Percentiles rank a stretch among this genome's conserved stretches.
These are phyloP conservation scores for Lanzia echinophila DNA, from an alignment of 2,329 filamentous ascomycete genomes.

Conservation along the genomic window DNA sequence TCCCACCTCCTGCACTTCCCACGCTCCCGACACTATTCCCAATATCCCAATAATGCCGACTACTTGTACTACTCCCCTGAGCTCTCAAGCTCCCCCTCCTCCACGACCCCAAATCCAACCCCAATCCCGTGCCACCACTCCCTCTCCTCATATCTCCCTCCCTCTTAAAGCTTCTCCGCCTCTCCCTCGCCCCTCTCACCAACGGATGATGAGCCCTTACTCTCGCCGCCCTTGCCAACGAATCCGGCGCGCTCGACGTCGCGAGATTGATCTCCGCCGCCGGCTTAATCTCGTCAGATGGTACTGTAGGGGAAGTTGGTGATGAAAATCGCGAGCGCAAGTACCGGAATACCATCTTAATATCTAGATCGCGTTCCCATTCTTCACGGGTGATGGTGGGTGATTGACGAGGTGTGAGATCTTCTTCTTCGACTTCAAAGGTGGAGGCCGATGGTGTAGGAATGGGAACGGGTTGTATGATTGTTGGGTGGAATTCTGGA, in stretches of 20 bases:
- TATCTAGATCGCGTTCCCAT: constrained; percentile 89
- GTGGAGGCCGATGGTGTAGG: constrained; percentile 7
- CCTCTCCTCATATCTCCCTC: constrained; percentile 41
- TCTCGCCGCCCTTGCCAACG: constrained; percentile 69
- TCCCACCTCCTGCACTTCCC: constrained; percentile 67
- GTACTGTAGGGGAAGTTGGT: constrained; percentile 30
- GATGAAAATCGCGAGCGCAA: constrained; percentile 68
- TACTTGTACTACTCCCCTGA: constrained; percentile 68
- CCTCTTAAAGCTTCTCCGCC: constrained; percentile 43
- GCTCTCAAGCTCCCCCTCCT: constrained; percentile 51
- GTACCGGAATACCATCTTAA: constrained; percentile 87
- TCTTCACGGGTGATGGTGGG: constrained; percentile 34
- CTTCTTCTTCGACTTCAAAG: constrained; percentile 10
- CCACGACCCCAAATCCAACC: constrained; percentile 26
- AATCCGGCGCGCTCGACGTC: constrained; percentile 51
- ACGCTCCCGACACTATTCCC: constrained; percentile 39
- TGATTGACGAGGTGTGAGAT: constrained; percentile 19
- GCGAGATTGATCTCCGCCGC: constrained; percentile 36
- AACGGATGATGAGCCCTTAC: constrained; percentile 87
- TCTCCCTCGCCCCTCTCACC: constrained; percentile 37
- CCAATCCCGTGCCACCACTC: constrained; percentile 26
- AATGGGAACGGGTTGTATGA: constrained; percentile 20
- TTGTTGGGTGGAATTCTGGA: constrained; percentile 18
- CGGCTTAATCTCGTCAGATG: constrained; percentile 27
- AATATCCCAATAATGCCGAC: constrained; percentile 93